Evolutionary conservation across 2,329 filamentous ascomycete genomes (phyloP).

Genomic region (Paracamarosporium sp.): DNA sequence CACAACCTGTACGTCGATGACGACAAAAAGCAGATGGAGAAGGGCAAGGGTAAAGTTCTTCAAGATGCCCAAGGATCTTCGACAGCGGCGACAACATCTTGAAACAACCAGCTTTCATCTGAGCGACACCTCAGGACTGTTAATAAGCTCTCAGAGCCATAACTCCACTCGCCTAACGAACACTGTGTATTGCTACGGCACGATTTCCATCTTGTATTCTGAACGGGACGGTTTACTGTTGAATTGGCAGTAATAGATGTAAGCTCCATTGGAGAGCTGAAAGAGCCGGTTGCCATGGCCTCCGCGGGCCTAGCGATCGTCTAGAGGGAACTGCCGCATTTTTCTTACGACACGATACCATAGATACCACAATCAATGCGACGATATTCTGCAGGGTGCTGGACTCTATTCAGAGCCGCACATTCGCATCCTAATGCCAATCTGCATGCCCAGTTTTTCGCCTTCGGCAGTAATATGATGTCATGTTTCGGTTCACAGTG

Average conservation of each 20-base stretch:
- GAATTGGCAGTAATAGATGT: not conserved
- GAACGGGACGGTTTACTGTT: not conserved
- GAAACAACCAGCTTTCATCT: not conserved
- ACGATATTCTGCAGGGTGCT: slow-evolving; percentile 1
- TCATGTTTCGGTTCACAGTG: slow-evolving; percentile 17
- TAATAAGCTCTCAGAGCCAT: not conserved
- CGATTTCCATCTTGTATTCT: not conserved
- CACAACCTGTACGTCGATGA: slow-evolving; percentile 48
- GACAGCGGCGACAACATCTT: slow-evolving; percentile 12
- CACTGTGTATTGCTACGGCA: not conserved
- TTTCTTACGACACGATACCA: slow-evolving; percentile 38
- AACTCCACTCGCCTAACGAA: not conserved
- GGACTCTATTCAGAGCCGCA: not conserved
- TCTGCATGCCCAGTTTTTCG: not conserved
- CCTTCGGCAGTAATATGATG: slow-evolving; percentile 25
- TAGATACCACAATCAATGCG: slow-evolving; percentile 26
- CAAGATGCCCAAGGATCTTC: slow-evolving; percentile 32
- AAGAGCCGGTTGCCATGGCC: slow-evolving; percentile 20
- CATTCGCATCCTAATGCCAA: not conserved
- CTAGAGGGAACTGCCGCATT: slow-evolving; percentile 5
- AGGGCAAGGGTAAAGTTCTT: slow-evolving; percentile 39
- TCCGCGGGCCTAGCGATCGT: slow-evolving; percentile 24
- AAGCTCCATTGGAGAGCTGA: not conserved
- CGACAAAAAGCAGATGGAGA: slow-evolving; percentile 43
- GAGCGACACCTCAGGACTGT: too few relatives aligned